Conservation (phyloP, 805 yeast species). For the Gaillardinia entomophila region DNA sequence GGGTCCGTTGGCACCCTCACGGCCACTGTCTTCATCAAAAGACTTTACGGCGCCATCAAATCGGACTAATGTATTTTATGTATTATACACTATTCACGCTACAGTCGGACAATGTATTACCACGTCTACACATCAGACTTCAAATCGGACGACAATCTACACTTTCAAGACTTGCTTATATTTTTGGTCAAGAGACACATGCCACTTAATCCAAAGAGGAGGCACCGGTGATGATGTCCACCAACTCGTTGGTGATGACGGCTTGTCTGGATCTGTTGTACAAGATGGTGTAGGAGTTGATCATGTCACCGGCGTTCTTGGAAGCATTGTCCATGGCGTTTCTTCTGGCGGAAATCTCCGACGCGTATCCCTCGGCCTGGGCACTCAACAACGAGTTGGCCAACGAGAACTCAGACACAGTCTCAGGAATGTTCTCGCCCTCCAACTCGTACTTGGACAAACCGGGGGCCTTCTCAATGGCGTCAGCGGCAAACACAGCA, state of each 20-base stretch:
- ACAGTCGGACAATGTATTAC: too few relatives aligned
- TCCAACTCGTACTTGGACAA: conserved; percentile 75
- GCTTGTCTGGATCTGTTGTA: conserved; percentile 99
- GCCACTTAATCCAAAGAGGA: conserved; percentile 87
- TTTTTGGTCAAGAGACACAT: too few relatives aligned
- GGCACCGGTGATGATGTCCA: conserved; percentile 99
- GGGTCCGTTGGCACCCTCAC: conserved; percentile 72
- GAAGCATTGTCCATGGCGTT: conserved; percentile 99
- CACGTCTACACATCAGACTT: too few relatives aligned
- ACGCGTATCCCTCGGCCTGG: conserved; percentile 96
- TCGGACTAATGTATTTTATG: conserved; percentile 33
- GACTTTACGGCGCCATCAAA: conserved; percentile 54
- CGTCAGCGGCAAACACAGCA: conserved; percentile 60
- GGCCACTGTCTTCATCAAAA: conserved; percentile 59
- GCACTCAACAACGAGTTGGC: conserved; percentile 89
- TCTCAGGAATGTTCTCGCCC: conserved; percentile 60
- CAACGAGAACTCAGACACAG: conserved; percentile 78
- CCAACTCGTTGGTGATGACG: conserved; percentile 98
- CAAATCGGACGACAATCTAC: too few relatives aligned
- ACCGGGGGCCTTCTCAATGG: conserved; percentile 81
- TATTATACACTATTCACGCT: background rate
- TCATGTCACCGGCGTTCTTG: conserved; percentile 99
- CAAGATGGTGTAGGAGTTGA: conserved; percentile 89
- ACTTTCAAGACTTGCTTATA: too few relatives aligned
- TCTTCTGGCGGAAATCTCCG: conserved; percentile 98